phyloP scores from a whole-genome alignment of 1,284 basidiomycete genomes.

The Fomitiporia mediterranea region DNA sequence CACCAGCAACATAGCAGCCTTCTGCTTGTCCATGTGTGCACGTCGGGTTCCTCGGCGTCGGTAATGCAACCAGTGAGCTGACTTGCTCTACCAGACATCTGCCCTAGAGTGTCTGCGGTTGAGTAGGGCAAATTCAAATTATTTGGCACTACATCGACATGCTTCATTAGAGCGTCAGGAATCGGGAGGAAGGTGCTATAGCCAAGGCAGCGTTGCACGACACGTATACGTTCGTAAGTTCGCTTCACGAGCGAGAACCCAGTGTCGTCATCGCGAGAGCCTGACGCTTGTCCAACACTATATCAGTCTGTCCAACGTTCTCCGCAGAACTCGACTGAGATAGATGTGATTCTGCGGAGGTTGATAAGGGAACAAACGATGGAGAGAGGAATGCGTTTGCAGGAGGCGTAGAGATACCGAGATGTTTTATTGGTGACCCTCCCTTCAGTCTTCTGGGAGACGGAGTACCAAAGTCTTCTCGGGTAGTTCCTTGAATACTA shows the following conservation, averaged over 20 bases:
- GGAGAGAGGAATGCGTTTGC: slow-evolving; percentile 32
- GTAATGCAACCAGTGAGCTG: slow-evolving; percentile 2
- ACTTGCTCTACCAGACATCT: not conserved
- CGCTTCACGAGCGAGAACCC: slow-evolving; percentile 45
- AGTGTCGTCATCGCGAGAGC: slow-evolving; percentile 35
- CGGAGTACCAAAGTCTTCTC: slow-evolving; percentile 28
- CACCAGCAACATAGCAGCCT: slow-evolving; percentile 8
- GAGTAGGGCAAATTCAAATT: too few species aligned
- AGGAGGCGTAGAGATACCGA: slow-evolving; percentile 44
- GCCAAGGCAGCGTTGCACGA: slow-evolving; percentile 58
- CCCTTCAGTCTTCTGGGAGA: slow-evolving; percentile 35
- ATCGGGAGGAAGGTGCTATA: slow-evolving; percentile 51
- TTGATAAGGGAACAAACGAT: slow-evolving; percentile 22
- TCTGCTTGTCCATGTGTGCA: slow-evolving; percentile 12
- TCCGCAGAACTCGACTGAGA: slow-evolving; percentile 6
- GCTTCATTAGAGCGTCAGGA: slow-evolving; percentile 21
- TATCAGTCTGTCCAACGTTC: slow-evolving; percentile 30
- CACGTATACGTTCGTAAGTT: slow-evolving; percentile 56
- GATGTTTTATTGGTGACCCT: slow-evolving; percentile 45
- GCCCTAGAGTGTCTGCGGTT: not conserved
- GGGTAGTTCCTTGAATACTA: slow-evolving; percentile 19
- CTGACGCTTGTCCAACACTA: slow-evolving; percentile 26
- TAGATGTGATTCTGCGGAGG: slow-evolving; percentile 2
- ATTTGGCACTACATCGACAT: not conserved
- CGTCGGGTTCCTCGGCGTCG: slow-evolving; percentile 10